Conservation (phyloP, 257 asterid genomes). For the Nicotiana sylvestris region DNA sequence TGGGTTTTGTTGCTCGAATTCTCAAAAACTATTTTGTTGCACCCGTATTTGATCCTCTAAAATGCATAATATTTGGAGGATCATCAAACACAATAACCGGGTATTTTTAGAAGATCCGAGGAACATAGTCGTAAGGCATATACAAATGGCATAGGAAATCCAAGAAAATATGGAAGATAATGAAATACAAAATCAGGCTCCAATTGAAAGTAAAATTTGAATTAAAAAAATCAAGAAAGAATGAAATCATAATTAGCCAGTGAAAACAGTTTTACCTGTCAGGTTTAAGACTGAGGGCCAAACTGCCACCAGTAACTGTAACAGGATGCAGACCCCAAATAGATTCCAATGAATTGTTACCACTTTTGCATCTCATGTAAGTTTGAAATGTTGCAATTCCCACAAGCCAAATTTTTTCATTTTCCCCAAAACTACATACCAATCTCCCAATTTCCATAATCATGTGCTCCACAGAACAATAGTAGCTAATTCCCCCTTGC, state of each 20-base stretch:
- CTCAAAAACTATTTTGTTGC: background rate
- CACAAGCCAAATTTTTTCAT: constrained; percentile 59
- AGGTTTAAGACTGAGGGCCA: constrained; percentile 57
- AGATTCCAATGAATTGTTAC: constrained; percentile 56
- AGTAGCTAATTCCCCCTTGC: constrained; percentile 30
- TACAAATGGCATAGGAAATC: too few species aligned
- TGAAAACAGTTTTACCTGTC: constrained; percentile 33
- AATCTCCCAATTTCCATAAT: constrained; percentile 70
- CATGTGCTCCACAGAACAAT: constrained; percentile 78
- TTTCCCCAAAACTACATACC: constrained; percentile 41
- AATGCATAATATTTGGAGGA: too few species aligned
- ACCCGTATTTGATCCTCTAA: rapidly evolving
- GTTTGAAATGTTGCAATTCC: constrained; percentile 79
- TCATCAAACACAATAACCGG: too few species aligned
- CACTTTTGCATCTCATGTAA: constrained; percentile 59
- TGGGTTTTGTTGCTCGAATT: background rate
- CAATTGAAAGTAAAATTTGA: too few species aligned
- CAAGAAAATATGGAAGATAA: too few species aligned
- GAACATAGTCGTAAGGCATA: too few species aligned
- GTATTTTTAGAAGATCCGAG: too few species aligned
- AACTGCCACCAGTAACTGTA: constrained; percentile 56
- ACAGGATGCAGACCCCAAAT: constrained; percentile 75
- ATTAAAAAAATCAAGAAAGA: too few species aligned
- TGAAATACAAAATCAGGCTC: too few species aligned
- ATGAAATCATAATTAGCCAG: background rate